Conservation (phyloP, 305 asterid genomes). For the Andrographis paniculata region DNA sequence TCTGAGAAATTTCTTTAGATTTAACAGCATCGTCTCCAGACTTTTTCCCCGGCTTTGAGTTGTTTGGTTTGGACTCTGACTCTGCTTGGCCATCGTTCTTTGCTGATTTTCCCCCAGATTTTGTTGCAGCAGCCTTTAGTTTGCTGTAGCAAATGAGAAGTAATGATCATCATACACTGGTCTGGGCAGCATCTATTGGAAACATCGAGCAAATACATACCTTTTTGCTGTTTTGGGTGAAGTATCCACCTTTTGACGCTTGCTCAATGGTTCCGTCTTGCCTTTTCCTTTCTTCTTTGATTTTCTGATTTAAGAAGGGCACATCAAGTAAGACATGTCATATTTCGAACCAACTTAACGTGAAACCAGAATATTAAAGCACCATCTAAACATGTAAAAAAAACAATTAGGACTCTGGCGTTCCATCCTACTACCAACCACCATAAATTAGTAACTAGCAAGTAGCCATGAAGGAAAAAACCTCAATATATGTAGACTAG, state of each 20-base stretch:
- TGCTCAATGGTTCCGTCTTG: slow-evolving; percentile 37
- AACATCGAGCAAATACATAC: slow-evolving; percentile 16
- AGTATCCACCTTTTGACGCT: slow-evolving; percentile 41
- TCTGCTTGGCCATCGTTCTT: slow-evolving; percentile 45
- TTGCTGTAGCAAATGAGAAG: slow-evolving; percentile 30
- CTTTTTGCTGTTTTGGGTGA: slow-evolving; percentile 63
- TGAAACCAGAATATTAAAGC: background rate
- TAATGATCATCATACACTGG: background rate
- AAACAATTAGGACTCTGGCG: too few relatives aligned
- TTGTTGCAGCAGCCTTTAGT: slow-evolving; percentile 32
- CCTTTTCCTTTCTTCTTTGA: slow-evolving; percentile 44
- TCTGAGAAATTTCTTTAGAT: slow-evolving; percentile 36
- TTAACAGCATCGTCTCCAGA: slow-evolving; percentile 29
- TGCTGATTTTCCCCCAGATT: slow-evolving; percentile 41
- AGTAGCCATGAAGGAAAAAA: too few relatives aligned
- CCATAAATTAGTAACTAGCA: too few relatives aligned
- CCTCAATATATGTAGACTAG: too few relatives aligned
- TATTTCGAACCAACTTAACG: slow-evolving; percentile 3
- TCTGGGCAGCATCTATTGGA: slow-evolving; percentile 4
- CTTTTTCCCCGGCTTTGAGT: slow-evolving; percentile 33
- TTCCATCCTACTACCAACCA: too few relatives aligned
- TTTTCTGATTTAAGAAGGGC: slow-evolving; percentile 37
- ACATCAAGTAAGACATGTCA: slow-evolving; percentile 5
- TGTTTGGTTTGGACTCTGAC: slow-evolving; percentile 23
- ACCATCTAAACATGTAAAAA: slow-evolving; percentile 9